Conservation (phyloP, 2,329 filamentous ascomycete species). For the Pseudogymnoascus verrucosus region DNA sequence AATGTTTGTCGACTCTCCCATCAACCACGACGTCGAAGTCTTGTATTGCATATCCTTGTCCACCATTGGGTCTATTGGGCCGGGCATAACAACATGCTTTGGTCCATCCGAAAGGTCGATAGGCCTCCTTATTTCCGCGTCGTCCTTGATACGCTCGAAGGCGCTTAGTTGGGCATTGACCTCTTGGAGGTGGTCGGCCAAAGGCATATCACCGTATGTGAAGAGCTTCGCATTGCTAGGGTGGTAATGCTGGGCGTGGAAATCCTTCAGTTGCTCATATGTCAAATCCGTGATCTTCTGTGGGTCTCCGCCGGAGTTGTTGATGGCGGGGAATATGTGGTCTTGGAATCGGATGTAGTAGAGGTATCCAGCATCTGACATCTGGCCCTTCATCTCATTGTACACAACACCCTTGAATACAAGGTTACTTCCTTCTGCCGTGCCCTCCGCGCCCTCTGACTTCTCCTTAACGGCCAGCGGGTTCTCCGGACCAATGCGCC, state of each 20-base stretch:
- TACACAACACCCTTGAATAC: constrained; percentile 98
- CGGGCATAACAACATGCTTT: constrained; percentile 60
- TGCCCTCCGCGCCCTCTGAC: constrained; percentile 35
- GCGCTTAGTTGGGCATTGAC: constrained; percentile 64
- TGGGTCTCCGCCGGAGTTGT: constrained; percentile 95
- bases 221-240: constrained; percentile 95
- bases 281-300: constrained; percentile 94
- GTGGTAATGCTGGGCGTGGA: constrained; percentile 90
- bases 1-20: constrained; percentile 73
- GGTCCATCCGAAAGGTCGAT: constrained; percentile 62
- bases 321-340: constrained; percentile 84
- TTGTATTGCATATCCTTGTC: constrained; percentile 84
- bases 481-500: constrained; percentile 91
- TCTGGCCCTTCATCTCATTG: constrained; percentile 99
- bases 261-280: constrained; percentile 78
- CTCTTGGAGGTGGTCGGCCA: constrained; percentile 72
- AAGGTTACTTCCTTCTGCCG: constrained; percentile 54
- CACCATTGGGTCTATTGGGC: constrained; percentile 80
- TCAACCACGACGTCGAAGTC: constrained; percentile 87
- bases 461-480: constrained; percentile 43
- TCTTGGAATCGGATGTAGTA: constrained; percentile 96
- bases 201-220: constrained; percentile 88
- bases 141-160: constrained; percentile 63
- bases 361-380: constrained; percentile 93
- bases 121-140: constrained; percentile 68